Evolutionary conservation across 2,329 filamentous ascomycete species (phyloP).

Genomic region (Fonsecaea pedrosoi): DNA sequence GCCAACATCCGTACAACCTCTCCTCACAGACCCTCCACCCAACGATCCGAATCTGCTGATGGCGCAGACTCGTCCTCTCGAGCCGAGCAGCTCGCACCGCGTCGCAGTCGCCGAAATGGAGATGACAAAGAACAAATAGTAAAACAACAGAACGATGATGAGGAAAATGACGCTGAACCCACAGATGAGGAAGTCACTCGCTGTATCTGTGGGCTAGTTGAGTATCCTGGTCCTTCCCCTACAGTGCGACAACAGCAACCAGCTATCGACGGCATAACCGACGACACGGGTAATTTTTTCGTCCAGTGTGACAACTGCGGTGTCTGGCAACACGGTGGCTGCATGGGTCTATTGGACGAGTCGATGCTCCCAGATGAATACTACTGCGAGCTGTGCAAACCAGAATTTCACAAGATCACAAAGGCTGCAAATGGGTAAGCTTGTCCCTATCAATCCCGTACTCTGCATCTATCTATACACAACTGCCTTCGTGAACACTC

Average conservation of each 20-base stretch:
- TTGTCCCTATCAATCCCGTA: slow-evolving; percentile 14
- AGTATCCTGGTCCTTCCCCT: slow-evolving; percentile 76
- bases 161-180: slow-evolving; percentile 66
- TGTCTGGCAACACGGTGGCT: slow-evolving; percentile 97
- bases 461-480: slow-evolving; percentile 9
- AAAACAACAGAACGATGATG: slow-evolving; percentile 63
- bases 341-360: slow-evolving; percentile 95
- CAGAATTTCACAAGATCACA: slow-evolving; percentile 86
- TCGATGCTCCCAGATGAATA: slow-evolving; percentile 94
- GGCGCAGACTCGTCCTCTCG: slow-evolving; percentile 57
- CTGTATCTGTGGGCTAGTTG: slow-evolving; percentile 91
- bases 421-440: slow-evolving; percentile 84
- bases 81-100: slow-evolving; percentile 61
- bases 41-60: slow-evolving; percentile 60
- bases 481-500: neutral
- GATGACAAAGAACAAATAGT: slow-evolving; percentile 58
- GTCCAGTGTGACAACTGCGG: slow-evolving; percentile 98
- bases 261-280: slow-evolving; percentile 49
- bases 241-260: slow-evolving; percentile 32
- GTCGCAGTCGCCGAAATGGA: slow-evolving; percentile 75
- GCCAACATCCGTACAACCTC: slow-evolving; percentile 74
- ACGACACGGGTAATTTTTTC: slow-evolving; percentile 92
- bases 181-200: slow-evolving; percentile 93
- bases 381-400: slow-evolving; percentile 93
- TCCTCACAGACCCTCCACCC: slow-evolving; percentile 74